Base-by-base conservation (phyloP, 2,329 filamentous ascomycete genomes). In the Xylariales sp. region DNA sequence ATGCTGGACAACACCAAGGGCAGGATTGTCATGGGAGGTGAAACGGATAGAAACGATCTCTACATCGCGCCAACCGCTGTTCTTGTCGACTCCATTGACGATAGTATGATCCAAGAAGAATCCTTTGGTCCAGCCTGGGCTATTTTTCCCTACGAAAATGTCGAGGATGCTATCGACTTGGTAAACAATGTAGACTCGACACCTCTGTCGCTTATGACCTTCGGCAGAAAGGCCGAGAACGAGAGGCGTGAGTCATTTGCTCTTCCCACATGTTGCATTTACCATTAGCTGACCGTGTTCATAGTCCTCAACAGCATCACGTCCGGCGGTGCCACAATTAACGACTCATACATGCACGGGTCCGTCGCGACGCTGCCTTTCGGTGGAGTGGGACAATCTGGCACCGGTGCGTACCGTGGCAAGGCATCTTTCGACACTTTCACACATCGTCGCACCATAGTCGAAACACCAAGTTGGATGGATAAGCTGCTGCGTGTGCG, bases 41-140 rank as follows among this genome's bases (percentile, higher is more conserved):
- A 82, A 41, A 82, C 86, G 68, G 88, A 97, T 61, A 82, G 87
- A 59, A 71, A 76, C 25, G 77, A 88, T 22, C 80, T 86, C 37
- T 96, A 86, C 65, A 93, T 98, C 52, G 88, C 91, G 60, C 88
- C 90, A 1, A 98, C 93, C 0, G 81, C 91, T n/a, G 82, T 98
- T n/a, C 74, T 88, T 46, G 84, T 96, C 27, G 74, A 86, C 50
- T 81, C 80, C 47, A 59, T 76, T 12, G 76, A 90, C 36, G 91
- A 95, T 65, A 75, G 83, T 6, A 78, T 96, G 63, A 76, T 96
- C 57, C 68, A 69, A 18, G 80, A 95, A 48, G 93, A 98, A 68
- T 88, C 83, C 31, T 98, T 98, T 59, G 93, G 91, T 5, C 93
- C 93, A n/a, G 74, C 95, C 45, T 88, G 95, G 51, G 83, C 87